Evolutionary conservation across 257 asterid genomes (phyloP).

Genomic region (Nicotiana tomentosiformis): DNA sequence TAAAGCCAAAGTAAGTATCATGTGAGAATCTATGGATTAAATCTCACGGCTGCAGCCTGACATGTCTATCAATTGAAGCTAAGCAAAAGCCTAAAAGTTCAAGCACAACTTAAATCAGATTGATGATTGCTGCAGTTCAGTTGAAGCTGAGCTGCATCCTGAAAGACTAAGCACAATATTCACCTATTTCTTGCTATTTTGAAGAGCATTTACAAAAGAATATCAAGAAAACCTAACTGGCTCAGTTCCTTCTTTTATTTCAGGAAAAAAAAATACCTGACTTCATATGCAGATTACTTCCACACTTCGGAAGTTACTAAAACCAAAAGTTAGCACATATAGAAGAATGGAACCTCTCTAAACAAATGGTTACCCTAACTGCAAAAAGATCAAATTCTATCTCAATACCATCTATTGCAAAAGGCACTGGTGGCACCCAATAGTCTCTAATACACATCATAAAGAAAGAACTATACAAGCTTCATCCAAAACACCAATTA

Average conservation of each 20-base stretch:
- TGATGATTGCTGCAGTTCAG: background rate
- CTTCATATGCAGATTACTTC: background rate
- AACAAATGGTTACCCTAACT: background rate
- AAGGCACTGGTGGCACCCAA: background rate
- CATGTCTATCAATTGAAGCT: background rate
- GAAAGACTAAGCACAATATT: background rate
- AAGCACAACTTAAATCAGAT: background rate
- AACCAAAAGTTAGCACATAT: background rate
- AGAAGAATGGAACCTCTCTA: background rate
- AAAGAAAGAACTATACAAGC: background rate
- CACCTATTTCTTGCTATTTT: background rate
- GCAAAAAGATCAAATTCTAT: background rate
- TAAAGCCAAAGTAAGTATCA: background rate
- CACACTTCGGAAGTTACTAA: background rate
- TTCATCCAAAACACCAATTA: background rate
- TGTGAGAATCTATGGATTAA: background rate
- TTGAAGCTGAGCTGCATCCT: background rate
- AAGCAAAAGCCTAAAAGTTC: background rate
- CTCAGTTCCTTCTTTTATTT: background rate
- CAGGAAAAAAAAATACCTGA: background rate
- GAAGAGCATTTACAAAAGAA: background rate
- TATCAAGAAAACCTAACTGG: background rate
- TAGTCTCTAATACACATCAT: background rate
- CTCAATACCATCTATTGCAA: background rate
- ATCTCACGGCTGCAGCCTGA: background rate